Evolutionary conservation across 106 monocot genomes (phyloP), one percentile per base, ranked within the genome.

Genomic region (Hemerocallis citrina): DNA sequence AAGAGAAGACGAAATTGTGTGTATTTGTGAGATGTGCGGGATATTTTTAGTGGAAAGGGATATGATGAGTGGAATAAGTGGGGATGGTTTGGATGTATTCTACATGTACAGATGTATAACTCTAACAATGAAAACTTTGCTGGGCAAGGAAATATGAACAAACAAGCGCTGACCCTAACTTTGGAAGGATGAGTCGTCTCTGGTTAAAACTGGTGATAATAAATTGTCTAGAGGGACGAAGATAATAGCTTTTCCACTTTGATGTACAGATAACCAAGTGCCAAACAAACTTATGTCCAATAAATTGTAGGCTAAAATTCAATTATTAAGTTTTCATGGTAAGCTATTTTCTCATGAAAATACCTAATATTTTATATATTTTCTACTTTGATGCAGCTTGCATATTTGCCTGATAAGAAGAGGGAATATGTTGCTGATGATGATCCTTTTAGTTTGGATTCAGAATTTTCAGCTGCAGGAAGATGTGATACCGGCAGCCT

Each of bases 341-440:
- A 51, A 12, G 27, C 28, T 54, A 2, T 1, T 31, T 54, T 0
- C 30, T 16, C 52, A 54, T 54, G 52, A 29, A 6, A 4, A 31
- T 54, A 31, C 21, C 34, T 57, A 19, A 14, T 49, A n/a, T 48
- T 57, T 37, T 5, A 47, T 23, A 38, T 29, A 24, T 55, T 64
- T 44, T 7, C 28, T 44, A n/a, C n/a, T 6, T 67, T 57, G n/a
- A 33, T 69, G 76, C 81, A 98, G 91, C 78, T 98, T 30, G 83
- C 70, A 55, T 98, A 98, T 75, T 74, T 98, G 68, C 96, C 96
- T 59, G 87, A 88, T 77, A 84, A 65, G 36, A 91, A 82, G 46
- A 65, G 79, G 4, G 96, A 96, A 24, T 74, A 77, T 52, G 45
- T 74, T 14, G 52, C 68, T 57, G 96, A 98, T 73, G 81, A 90